Evolutionary conservation across 2,329 filamentous ascomycete genomes (phyloP).

Genomic region (Claviceps quebecensis): DNA sequence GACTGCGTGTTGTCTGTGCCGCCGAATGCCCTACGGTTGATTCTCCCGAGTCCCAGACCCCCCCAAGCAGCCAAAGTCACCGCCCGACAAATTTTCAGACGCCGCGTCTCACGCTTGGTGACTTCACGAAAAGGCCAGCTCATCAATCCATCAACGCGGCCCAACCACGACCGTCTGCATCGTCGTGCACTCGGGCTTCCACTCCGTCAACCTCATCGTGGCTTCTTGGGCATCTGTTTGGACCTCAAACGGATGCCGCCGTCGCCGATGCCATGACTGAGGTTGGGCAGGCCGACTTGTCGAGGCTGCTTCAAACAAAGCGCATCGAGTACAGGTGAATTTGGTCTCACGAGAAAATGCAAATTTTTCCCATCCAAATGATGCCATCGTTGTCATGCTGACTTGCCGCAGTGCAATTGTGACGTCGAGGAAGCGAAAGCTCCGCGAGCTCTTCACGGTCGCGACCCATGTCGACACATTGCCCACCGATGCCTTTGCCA

Average conservation of each 20-base stretch:
- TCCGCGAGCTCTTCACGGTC: constrained; percentile 72
- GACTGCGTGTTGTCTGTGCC: too few relatives aligned
- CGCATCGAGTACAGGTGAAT: constrained; percentile 48
- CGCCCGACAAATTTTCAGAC: constrained; percentile 20
- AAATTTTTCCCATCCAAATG: constrained; percentile 33
- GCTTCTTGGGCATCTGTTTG: constrained; percentile 39
- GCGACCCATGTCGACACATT: constrained; percentile 54
- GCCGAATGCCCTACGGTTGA: not conserved
- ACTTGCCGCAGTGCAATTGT: constrained; percentile 49
- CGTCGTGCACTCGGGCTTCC: constrained; percentile 14
- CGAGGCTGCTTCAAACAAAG: constrained; percentile 52
- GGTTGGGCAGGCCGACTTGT: constrained; percentile 52
- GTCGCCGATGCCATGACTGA: constrained; percentile 56
- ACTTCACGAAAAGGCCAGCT: constrained; percentile 14
- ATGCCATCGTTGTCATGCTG: constrained; percentile 31
- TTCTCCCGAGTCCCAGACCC: not conserved
- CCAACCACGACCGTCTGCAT: constrained; percentile 18
- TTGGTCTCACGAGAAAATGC: constrained; percentile 28
- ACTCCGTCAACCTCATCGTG: constrained; percentile 15
- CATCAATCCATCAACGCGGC: constrained; percentile 19
- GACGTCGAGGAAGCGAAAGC: constrained; percentile 78
- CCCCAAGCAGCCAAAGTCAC: constrained; percentile 5
- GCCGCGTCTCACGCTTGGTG: constrained; percentile 13
- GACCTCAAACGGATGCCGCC: constrained; percentile 55
- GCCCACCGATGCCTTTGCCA: constrained; percentile 42